Evolutionary conservation across 2,329 filamentous ascomycete genomes (phyloP).

Genomic region (Nigrospora oryzae): DNA sequence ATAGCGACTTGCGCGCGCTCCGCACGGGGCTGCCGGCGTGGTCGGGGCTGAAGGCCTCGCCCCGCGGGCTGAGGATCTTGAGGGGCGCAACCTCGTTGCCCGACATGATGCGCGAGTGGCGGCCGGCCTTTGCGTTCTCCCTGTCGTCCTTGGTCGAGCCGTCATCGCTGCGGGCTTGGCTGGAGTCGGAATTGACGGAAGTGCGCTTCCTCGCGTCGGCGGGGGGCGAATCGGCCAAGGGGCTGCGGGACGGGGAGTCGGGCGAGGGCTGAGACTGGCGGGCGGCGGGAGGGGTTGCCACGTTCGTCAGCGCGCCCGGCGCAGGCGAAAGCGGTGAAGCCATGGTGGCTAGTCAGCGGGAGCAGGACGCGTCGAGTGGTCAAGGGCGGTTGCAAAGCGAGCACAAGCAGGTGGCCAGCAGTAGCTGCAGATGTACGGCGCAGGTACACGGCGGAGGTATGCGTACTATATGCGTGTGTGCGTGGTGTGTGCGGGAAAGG

Average conservation of each 20-base stretch:
- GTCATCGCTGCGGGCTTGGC: neutral
- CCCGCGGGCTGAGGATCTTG: conserved; percentile 36
- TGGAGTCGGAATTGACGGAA: neutral
- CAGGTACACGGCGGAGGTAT: no score
- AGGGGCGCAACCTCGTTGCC: conserved; percentile 49
- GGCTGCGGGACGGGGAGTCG: neutral
- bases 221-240: neutral
- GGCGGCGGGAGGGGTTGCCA: neutral
- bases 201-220: neutral
- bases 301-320: neutral
- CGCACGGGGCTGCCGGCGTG: conserved; percentile 2
- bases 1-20: conserved; percentile 34
- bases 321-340: conserved; percentile 2
- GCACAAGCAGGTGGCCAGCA: no score
- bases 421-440: no score
- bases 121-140: conserved; percentile 29
- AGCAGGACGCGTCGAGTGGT: no score
- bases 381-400: no score
- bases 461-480: no score
- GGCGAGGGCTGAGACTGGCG: neutral
- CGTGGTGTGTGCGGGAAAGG: no score
- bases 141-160: neutral
- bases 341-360: neutral
- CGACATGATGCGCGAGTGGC: conserved; percentile 47
- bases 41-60: conserved; percentile 12